Base-by-base conservation (phyloP, 2,329 filamentous ascomycete species). In the Penicillium thymicola region DNA sequence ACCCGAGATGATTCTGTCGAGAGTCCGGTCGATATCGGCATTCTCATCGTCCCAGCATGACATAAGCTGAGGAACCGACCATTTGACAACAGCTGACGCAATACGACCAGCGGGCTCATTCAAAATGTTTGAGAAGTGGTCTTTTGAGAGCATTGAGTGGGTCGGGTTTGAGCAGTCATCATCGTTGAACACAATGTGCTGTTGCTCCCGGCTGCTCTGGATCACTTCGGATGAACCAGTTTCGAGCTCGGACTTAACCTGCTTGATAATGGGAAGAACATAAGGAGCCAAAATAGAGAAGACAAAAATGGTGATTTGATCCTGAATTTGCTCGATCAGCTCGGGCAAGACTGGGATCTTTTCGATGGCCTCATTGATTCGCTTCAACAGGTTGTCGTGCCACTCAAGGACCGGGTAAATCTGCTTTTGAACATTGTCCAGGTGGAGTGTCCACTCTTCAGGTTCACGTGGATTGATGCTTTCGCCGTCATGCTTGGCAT, bases 111-210 rank as follows among this genome's bases (percentile, higher is more conserved):
- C 92, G 42, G 92, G 84, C 71, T 96, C 92, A 71, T 97, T 97
- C 58, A 97, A 82, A 32, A 92, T 80, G 69, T 95, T 95, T 61
- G 88, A 89, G 74, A 97, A 97, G 75, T 97, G 92, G 68, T 97
- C 92, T 78, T 97, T 97, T 57, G 91, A 92, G 51, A 97, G 79
- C 92, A 96, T 96, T 21, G 90, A 95, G 78, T 97, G 92, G 1
- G 92, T 97, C 0, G 92, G 93, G 68, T 97, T 88, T 21, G 85
- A 86, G 60, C 79, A 89, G 50, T 82, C 60, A 68, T 95, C 88
- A 63, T 97, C 87, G 43, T 89, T 76, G 75, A 96, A 97, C 48
- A 97, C 91, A 64, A 95, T 83, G 67, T 89, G 85, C 76, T 96
- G 92, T 78, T 96, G 88, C 51, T 88, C 84, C 72, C 88, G 82